A percentile compares a stretch with the other conserved stretches of the same genome.
phyloP scores from a whole-genome alignment of 2,329 filamentous ascomycete species.

The Cucurbitaria berberidis region DNA sequence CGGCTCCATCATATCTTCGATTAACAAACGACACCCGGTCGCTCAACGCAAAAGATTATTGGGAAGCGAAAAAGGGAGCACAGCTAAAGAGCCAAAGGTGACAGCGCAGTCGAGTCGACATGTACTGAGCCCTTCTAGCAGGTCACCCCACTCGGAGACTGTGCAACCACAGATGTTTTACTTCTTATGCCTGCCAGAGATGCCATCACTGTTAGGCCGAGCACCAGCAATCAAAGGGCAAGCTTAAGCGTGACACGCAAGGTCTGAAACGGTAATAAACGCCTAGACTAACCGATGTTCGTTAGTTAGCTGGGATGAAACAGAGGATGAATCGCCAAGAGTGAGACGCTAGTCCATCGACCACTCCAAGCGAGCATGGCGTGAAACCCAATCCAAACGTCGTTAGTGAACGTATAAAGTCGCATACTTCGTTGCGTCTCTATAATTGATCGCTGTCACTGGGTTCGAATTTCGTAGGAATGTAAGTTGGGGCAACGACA shows the following conservation, averaged over 20 bases:
- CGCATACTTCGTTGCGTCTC: neutral
- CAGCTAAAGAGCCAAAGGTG: constrained; percentile 35
- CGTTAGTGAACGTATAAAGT: constrained; percentile 1
- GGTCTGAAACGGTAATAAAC: constrained; percentile 22
- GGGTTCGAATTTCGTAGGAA: too few species aligned
- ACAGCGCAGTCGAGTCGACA: constrained; percentile 14
- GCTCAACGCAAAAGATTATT: neutral
- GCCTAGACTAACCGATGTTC: constrained; percentile 21
- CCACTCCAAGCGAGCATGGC: constrained; percentile 26
- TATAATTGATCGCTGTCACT: too few species aligned
- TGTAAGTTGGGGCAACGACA: too few species aligned
- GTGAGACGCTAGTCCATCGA: constrained; percentile 32
- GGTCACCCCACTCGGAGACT: constrained; percentile 15
- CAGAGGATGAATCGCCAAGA: constrained; percentile 40
- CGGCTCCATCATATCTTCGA: constrained; percentile 33
- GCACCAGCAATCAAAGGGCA: constrained; percentile 10
- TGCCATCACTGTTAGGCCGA: constrained; percentile 12
- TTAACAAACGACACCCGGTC: constrained; percentile 30
- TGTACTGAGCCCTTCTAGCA: constrained; percentile 18
- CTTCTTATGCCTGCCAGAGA: constrained; percentile 11
- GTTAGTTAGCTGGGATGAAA: constrained; percentile 37
- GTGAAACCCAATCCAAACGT: constrained; percentile 35
- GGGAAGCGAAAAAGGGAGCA: constrained; percentile 28
- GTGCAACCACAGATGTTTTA: constrained; percentile 34
- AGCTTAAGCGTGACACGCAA: constrained; percentile 16